phyloP scores from a whole-genome alignment of 345 rosid genomes.

The Sisymbrium irio region DNA sequence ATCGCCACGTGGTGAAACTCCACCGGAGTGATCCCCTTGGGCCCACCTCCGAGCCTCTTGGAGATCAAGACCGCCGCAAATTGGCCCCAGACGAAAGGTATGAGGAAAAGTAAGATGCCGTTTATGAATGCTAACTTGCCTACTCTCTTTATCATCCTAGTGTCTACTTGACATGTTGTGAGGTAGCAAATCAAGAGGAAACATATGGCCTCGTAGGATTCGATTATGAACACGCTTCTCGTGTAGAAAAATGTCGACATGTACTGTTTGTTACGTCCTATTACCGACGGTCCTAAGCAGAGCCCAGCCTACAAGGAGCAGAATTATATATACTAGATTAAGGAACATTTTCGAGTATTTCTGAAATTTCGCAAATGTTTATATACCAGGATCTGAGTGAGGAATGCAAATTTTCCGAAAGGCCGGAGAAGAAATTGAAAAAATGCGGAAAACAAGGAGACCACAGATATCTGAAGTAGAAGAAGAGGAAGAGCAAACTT shows the following conservation, averaged over 20 bases:
- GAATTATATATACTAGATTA: not conserved
- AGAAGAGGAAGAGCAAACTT: slow-evolving; percentile 30
- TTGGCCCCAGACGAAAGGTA: slow-evolving; percentile 28
- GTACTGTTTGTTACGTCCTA: slow-evolving; percentile 32
- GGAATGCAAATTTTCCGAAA: slow-evolving; percentile 34
- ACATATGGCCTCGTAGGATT: slow-evolving; percentile 33
- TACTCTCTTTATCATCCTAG: slow-evolving; percentile 32
- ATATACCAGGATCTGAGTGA: slow-evolving; percentile 41
- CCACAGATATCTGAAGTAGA: slow-evolving; percentile 33
- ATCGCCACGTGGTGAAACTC: slow-evolving; percentile 26
- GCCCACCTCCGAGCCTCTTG: slow-evolving; percentile 9
- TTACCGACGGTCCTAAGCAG: slow-evolving; percentile 38
- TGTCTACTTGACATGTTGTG: slow-evolving; percentile 39
- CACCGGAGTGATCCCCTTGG: not conserved
- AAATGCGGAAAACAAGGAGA: slow-evolving; percentile 12
- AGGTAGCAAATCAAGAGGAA: slow-evolving; percentile 38
- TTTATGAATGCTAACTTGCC: slow-evolving; percentile 40
- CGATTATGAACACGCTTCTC: slow-evolving; percentile 24
- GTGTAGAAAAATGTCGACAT: slow-evolving; percentile 18
- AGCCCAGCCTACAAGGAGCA: slow-evolving; percentile 41
- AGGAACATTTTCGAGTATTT: no score
- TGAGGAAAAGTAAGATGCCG: slow-evolving; percentile 32
- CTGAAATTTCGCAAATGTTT: no score
- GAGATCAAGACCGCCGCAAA: slow-evolving; percentile 11
- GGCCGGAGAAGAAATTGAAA: slow-evolving; percentile 39